These are phyloP conservation scores for Leccinum angustisporum DNA, from an alignment of 1,284 basidiomycete species.

Conservation along the genomic window DNA sequence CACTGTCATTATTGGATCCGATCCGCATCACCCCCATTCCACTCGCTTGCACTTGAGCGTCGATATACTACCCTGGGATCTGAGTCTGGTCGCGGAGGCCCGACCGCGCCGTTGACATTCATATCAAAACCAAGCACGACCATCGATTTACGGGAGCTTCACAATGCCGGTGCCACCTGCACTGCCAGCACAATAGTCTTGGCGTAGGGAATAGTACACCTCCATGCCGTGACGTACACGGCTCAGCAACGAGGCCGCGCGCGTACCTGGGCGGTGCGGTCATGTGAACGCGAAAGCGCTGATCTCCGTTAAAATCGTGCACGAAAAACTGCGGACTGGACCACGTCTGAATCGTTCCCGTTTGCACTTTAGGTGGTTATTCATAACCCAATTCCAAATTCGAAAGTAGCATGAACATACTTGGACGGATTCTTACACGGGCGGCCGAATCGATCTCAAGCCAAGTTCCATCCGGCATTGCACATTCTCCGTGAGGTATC, in stretches of 20 bases:
- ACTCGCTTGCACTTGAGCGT: neutral
- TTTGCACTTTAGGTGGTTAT: neutral
- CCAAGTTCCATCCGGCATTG: neutral
- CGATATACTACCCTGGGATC: neutral
- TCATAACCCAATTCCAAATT: conserved; percentile 16
- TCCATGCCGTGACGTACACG: conserved; percentile 14
- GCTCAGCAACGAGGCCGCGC: conserved; percentile 6
- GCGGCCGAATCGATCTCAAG: conserved; percentile 1
- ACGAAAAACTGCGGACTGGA: neutral
- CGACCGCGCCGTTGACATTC: neutral
- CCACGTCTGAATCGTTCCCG: neutral
- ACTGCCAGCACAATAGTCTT: neutral
- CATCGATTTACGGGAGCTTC: neutral
- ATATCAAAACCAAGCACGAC: neutral
- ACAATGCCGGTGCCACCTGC: neutral
- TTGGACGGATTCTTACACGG: conserved; percentile 19
- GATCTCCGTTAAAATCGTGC: neutral
- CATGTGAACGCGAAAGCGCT: conserved; percentile 5
- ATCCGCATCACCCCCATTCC: neutral
- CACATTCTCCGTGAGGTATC: neutral
- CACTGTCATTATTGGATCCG: neutral
- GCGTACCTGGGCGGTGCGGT: conserved; percentile 13
- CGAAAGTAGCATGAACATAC: neutral
- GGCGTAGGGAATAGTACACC: conserved; percentile 1
- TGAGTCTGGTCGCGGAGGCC: neutral